These are phyloP conservation scores for Apiotrichum laibachii DNA, from an alignment of 1,284 basidiomycete species.

Conservation along the genomic window DNA sequence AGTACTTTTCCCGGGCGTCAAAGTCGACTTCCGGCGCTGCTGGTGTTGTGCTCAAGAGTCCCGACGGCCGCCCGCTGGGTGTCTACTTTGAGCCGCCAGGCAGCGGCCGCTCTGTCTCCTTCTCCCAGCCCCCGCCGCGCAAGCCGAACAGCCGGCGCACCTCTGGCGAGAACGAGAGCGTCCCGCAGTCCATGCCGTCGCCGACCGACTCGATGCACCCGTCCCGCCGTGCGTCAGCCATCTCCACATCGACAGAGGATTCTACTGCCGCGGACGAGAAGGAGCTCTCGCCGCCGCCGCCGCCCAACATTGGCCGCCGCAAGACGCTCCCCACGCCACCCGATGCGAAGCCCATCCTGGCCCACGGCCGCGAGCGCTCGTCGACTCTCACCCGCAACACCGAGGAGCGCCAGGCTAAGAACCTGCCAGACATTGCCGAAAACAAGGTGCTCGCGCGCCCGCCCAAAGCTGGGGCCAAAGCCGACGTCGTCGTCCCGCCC, in stretches of 20 bases:
- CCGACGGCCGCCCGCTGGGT: conserved; percentile 86
- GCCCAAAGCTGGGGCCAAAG: conserved; percentile 5
- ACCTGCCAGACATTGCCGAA: conserved; percentile 8
- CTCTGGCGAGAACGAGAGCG: conserved; percentile 20
- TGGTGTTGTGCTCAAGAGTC: conserved; percentile 85
- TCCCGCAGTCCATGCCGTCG: conserved; percentile 4
- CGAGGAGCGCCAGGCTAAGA: neutral
- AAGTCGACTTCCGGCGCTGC: conserved; percentile 74
- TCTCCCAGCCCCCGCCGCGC: conserved; percentile 8
- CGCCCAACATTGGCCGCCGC: conserved; percentile 16
- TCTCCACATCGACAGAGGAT: conserved; percentile 20
- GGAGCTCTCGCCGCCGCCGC: neutral
- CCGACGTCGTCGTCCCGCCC: conserved; percentile 71
- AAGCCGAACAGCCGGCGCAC: conserved; percentile 25
- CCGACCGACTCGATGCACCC: conserved; percentile 23
- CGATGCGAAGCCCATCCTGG: conserved; percentile 31
- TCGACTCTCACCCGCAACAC: conserved; percentile 13
- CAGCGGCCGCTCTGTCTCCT: conserved; percentile 15
- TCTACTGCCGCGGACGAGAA: neutral
- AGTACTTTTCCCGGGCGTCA: conserved; percentile 79
- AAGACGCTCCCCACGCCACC: conserved; percentile 31
- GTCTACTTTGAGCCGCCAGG: conserved; percentile 85
- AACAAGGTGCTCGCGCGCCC: conserved; percentile 1
- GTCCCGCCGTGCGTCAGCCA: conserved; percentile 27
- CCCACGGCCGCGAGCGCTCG: conserved; percentile 34